Percentiles rank a stretch among this genome's conserved stretches.
phyloP scores from a whole-genome alignment of 345 rosid species.

The Dipteronia sinensis region DNA sequence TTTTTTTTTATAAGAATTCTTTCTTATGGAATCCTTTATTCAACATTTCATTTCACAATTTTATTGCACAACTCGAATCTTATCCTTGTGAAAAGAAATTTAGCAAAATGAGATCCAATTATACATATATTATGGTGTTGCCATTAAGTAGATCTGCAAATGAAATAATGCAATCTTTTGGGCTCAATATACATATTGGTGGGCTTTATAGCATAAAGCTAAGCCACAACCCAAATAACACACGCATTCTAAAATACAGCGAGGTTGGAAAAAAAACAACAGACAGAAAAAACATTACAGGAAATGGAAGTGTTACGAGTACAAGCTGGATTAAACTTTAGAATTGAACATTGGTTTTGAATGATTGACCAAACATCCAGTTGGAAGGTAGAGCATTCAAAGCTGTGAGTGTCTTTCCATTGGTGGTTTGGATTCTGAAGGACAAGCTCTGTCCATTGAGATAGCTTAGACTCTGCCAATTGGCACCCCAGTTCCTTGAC shows the following conservation, averaged over 20 bases:
- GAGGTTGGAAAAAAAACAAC: not conserved
- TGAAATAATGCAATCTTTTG: not conserved
- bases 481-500: conserved; percentile 73
- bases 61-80: not conserved
- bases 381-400: conserved; percentile 47
- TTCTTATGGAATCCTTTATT: too few species aligned
- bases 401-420: conserved; percentile 47
- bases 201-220: conserved; percentile 33
- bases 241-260: conserved; percentile 11
- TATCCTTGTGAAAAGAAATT: not conserved
- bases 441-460: conserved; percentile 70
- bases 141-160: not conserved
- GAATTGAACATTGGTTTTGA: conserved; percentile 58
- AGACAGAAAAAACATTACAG: not conserved
- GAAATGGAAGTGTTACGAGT: not conserved
- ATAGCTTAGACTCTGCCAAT: conserved; percentile 70
- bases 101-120: not conserved
- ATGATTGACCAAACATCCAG: conserved; percentile 74
- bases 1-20: too few species aligned
- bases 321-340: conserved; percentile 16
- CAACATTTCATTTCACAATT: not conserved
- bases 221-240: conserved; percentile 31
- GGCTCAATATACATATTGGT: conserved; percentile 5
- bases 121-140: not conserved
- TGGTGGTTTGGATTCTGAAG: conserved; percentile 51